These are phyloP conservation scores for Escallonia herrerae DNA, from an alignment of 129 eudicot genomes.

Conservation along the genomic window DNA sequence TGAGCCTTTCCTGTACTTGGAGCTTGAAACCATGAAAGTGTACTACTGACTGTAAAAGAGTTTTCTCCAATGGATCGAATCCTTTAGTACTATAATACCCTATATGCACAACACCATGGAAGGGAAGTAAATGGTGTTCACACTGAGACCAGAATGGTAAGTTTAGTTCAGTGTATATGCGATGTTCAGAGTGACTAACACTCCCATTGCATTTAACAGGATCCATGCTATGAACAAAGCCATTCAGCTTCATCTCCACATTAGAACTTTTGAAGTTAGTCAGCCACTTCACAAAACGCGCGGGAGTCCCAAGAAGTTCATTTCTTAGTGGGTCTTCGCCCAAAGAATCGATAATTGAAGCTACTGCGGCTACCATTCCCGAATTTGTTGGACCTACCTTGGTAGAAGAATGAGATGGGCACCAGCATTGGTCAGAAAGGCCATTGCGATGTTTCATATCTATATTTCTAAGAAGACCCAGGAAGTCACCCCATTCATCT, in stretches of 20 bases:
- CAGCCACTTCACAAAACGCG: slow-evolving; percentile 70
- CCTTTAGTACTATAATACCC: slow-evolving; percentile 54
- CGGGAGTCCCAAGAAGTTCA: slow-evolving; percentile 75
- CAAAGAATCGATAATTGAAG: slow-evolving; percentile 51
- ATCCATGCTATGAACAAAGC: slow-evolving; percentile 19
- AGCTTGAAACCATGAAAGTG: slow-evolving; percentile 88
- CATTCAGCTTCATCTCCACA: slow-evolving; percentile 68
- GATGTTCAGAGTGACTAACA: slow-evolving; percentile 14
- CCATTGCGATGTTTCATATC: slow-evolving; percentile 19
- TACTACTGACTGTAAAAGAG: slow-evolving; percentile 72
- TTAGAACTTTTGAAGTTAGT: slow-evolving; percentile 52
- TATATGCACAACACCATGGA: slow-evolving; percentile 85
- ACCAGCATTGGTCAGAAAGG: slow-evolving; percentile 45
- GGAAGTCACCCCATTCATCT: slow-evolving; percentile 55
- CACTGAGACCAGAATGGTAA: slow-evolving; percentile 85
- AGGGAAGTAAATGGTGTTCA: slow-evolving; percentile 94
- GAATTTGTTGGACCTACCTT: slow-evolving; percentile 29
- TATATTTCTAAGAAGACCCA: slow-evolving; percentile 49
- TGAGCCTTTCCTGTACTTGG: slow-evolving; percentile 94
- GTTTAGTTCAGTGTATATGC: slow-evolving; percentile 45
- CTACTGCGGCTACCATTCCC: slow-evolving; percentile 45
- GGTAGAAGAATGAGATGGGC: slow-evolving; percentile 44
- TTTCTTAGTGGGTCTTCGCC: slow-evolving; percentile 78
- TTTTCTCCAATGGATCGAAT: slow-evolving; percentile 34
- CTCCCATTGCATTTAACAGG: slow-evolving; percentile 21